Percentiles rank a stretch among this genome's conserved stretches.
phyloP scores from a whole-genome alignment of 2,329 filamentous ascomycete species.

The Albophoma yamanashiensis region DNA sequence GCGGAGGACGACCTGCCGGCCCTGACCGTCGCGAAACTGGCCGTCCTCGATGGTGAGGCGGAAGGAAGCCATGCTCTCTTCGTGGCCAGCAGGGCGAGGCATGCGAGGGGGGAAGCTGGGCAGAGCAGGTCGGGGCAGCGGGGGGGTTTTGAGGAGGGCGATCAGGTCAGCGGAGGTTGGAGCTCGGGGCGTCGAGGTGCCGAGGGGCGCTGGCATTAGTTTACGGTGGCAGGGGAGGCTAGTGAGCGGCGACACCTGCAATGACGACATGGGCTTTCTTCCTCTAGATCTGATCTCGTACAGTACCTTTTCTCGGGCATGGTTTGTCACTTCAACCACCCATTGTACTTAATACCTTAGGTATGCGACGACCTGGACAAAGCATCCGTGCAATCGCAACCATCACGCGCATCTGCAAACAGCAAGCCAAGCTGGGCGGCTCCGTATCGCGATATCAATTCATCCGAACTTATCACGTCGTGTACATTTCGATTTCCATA shows the following conservation, averaged over 20 bases:
- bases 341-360: too few relatives aligned
- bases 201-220: background rate
- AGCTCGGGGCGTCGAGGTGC: background rate
- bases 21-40: conserved; percentile 69
- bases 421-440: background rate
- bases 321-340: too few relatives aligned
- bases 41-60: conserved; percentile 77
- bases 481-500: too few relatives aligned
- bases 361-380: too few relatives aligned
- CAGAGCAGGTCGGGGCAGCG: background rate
- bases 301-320: too few relatives aligned
- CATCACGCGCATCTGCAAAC: background rate
- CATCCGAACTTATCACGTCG: background rate
- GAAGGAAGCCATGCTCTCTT: conserved; percentile 53
- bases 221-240: background rate
- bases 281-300: too few relatives aligned
- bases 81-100: background rate
- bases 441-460: background rate
- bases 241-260: background rate
- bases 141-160: background rate
- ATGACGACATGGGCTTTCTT: background rate
- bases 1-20: conserved; percentile 77
- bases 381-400: background rate
- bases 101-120: background rate
- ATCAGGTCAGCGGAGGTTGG: background rate